Evolutionary conservation across 2,329 filamentous ascomycete genomes (phyloP), one percentile per base, ranked within the genome.

Genomic region (Thyridium curvatum): DNA sequence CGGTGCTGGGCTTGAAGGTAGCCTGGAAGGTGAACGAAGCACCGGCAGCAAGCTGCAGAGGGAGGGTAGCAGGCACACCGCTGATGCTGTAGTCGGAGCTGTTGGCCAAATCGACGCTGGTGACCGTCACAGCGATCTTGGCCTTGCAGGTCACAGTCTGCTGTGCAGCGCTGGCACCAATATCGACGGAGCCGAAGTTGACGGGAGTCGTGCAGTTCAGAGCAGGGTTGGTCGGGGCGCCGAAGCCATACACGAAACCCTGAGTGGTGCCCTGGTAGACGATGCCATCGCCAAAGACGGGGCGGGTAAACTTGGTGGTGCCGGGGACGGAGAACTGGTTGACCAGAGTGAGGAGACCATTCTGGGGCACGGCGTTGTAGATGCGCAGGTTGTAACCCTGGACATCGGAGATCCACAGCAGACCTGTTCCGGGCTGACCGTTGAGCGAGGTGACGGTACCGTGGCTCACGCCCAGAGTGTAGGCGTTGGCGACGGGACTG

Each of bases 361-460:
- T 62, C 8, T 30, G 14, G 0, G 72, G 75, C 9, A 98, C 70
- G 18, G 87, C 82, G 59, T 96, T 95, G 72, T 94, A 94, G 55
- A 97, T 94, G 53, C 87, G 84, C 55, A 88, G 60, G 41, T 71
- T 69, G 7, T 59, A 56, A 6, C 71, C 72, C 45, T 77, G 68
- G 0, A 77, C 71, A 39, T 79, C 75, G 1, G 65, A 68, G 2
- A 66, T 67, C 75, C 75, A 79, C 6, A 77, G 51, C 1, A 79
- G 63, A 18, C 74, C 75, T 2, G 72, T 77, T 3, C 74, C 75
- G 3, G 62, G 52, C 45, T 75, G 61, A 4, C 68, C 69, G 38
- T 72, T 66, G 34, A 77, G 59, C 0, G 74, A 74, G 0, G 75
- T 79, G 0, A 69, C 69, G 0, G 74, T 76, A 16, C 72, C 72